A percentile compares a stretch with the other conserved stretches of the same genome.
Evolutionary conservation across 2,329 filamentous ascomycete species (phyloP).

Genomic region (Hypomyces rosellus): DNA sequence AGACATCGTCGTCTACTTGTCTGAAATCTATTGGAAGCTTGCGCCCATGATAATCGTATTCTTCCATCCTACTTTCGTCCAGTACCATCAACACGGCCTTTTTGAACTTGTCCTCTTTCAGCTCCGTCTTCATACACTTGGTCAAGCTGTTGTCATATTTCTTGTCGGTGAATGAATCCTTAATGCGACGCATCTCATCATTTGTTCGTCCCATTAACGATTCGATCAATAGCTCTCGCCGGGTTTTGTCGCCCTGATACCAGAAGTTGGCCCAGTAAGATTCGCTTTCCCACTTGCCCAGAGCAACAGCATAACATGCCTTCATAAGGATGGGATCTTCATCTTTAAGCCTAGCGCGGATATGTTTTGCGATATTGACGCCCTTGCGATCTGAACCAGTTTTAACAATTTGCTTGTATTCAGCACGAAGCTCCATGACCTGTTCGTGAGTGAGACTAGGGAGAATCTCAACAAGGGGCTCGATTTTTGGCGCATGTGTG

Average conservation of each 20-base stretch:
- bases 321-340: constrained; percentile 76
- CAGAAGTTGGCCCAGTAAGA: constrained; percentile 98
- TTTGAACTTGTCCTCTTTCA: constrained; percentile 95
- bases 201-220: constrained; percentile 85
- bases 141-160: constrained; percentile 78
- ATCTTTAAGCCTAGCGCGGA: constrained; percentile 69
- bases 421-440: constrained; percentile 73
- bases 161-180: constrained; percentile 82
- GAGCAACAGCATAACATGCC: constrained; percentile 80
- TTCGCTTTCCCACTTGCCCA: constrained; percentile 87
- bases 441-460: constrained; percentile 82
- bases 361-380: constrained; percentile 80
- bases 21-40: constrained; percentile 50
- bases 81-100: constrained; percentile 77
- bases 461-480: constrained; percentile 73
- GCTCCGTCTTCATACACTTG: constrained; percentile 83
- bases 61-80: constrained; percentile 78
- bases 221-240: constrained; percentile 87
- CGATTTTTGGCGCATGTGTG: constrained; percentile 58
- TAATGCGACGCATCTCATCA: constrained; percentile 79
- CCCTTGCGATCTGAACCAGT: constrained; percentile 65
- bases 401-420: constrained; percentile 89
- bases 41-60: constrained; percentile 60
- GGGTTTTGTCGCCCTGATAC: constrained; percentile 82
- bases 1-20: constrained; percentile 64